Conservation (phyloP, 257 asterid species). For the Solanum dulcamara region DNA sequence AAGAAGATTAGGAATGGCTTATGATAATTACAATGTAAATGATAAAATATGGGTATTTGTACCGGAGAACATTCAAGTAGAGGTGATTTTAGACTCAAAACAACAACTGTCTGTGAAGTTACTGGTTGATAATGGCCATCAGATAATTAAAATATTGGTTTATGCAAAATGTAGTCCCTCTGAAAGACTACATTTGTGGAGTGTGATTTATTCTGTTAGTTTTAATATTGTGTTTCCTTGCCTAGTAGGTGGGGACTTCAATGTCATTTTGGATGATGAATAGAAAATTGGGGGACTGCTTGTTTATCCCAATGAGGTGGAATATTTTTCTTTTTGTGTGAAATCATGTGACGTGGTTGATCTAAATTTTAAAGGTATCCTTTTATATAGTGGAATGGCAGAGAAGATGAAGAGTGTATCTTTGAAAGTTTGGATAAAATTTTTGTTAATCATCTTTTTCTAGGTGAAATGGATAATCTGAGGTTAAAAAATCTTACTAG, state of each 20-base stretch:
- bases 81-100: too few relatives aligned
- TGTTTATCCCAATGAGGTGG: neutral
- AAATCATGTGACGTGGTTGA: neutral
- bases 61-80: neutral
- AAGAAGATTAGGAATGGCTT: too few relatives aligned
- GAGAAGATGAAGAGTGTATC: neutral
- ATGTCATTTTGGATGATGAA: too few relatives aligned
- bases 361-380: neutral
- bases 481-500: neutral
- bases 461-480: neutral
- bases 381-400: neutral
- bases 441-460: neutral
- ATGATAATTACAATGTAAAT: too few relatives aligned
- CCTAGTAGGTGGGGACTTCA: neutral
- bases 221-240: too few relatives aligned
- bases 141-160: neutral
- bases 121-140: neutral
- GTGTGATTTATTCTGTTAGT: too few relatives aligned
- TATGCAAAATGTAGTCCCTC: neutral
- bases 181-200: neutral
- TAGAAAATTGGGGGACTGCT: neutral
- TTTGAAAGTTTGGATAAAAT: neutral
- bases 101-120: neutral
- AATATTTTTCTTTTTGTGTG: too few relatives aligned
- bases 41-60: too few relatives aligned